A percentile compares a stretch with the other conserved stretches of the same genome.
These are phyloP conservation scores for Hericium alpestre DNA, from an alignment of 768 basidiomycete species.

Conservation along the genomic window DNA sequence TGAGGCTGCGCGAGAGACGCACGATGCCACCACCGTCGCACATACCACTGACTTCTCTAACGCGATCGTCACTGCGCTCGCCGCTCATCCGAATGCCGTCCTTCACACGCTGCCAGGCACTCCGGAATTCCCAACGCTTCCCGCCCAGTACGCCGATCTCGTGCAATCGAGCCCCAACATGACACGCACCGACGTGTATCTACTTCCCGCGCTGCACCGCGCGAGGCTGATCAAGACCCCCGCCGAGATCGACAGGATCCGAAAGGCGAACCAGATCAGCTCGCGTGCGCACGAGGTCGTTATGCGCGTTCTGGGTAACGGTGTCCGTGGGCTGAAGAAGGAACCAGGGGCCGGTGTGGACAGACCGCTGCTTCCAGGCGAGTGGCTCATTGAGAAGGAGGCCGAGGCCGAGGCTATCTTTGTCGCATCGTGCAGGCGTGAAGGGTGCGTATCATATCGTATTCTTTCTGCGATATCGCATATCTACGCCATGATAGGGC, in stretches of 20 bases:
- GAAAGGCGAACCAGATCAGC: conserved; percentile 75
- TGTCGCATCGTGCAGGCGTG: conserved; percentile 77
- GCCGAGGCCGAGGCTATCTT: conserved; percentile 92
- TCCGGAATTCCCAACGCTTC: conserved; percentile 41
- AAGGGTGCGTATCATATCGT: conserved; percentile 48
- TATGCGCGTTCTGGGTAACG: conserved; percentile 80
- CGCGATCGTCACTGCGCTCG: conserved; percentile 36
- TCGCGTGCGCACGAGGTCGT: conserved; percentile 84
- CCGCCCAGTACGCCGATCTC: conserved; percentile 24
- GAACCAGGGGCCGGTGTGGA: conserved; percentile 29
- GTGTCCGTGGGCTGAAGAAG: conserved; percentile 43
- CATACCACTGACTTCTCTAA: conserved; percentile 35
- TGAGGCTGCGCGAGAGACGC: conserved; percentile 38
- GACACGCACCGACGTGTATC: conserved; percentile 45
- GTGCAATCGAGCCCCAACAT: conserved; percentile 24
- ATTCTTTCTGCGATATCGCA: neutral
- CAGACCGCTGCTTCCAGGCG: conserved; percentile 52
- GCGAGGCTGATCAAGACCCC: conserved; percentile 72
- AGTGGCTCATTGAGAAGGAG: conserved; percentile 89
- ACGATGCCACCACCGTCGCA: conserved; percentile 53
- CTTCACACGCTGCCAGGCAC: conserved; percentile 58
- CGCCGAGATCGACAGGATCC: conserved; percentile 65
- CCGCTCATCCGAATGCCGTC: conserved; percentile 41
- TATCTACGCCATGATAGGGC: conserved; percentile 33
- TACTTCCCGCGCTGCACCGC: conserved; percentile 69